These are phyloP conservation scores for Pseudogymnoascus sp. DNA, from an alignment of 2,329 filamentous ascomycete genomes.

Conservation along the genomic window DNA sequence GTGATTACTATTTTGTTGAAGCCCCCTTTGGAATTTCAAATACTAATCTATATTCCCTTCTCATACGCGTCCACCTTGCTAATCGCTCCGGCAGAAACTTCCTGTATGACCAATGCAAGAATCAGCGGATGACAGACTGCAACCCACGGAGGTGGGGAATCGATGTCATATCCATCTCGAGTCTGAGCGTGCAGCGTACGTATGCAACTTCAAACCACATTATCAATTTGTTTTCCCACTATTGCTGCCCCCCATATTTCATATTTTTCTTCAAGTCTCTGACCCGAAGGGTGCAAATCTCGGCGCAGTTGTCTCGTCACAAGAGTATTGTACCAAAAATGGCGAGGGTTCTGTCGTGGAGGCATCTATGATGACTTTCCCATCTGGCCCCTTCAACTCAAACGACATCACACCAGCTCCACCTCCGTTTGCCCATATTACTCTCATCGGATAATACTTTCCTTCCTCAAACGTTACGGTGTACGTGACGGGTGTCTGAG, in stretches of 20 bases:
- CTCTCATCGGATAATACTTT: not conserved
- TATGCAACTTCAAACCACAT: too few species aligned
- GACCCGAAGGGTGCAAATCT: conserved; percentile 3
- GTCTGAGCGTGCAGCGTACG: not conserved
- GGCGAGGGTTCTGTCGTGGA: not conserved
- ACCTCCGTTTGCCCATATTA: not conserved
- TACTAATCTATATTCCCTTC: too few species aligned
- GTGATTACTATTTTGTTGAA: not conserved
- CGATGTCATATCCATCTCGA: not conserved
- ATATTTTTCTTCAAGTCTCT: not conserved
- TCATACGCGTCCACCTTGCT: not conserved
- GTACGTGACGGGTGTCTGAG: not conserved
- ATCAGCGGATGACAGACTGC: not conserved
- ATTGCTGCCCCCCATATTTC: not conserved
- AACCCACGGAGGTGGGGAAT: not conserved
- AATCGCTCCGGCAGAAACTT: not conserved
- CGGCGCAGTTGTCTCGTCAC: conserved; percentile 6
- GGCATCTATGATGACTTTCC: not conserved
- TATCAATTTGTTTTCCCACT: not conserved
- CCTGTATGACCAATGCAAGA: not conserved
- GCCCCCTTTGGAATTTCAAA: not conserved
- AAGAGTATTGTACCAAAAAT: conserved; percentile 11
- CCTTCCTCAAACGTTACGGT: not conserved
- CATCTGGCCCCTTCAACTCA: conserved; percentile 2
- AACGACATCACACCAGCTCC: not conserved